phyloP scores from a whole-genome alignment of 106 monocot species.

The Platanthera guangdongensis region DNA sequence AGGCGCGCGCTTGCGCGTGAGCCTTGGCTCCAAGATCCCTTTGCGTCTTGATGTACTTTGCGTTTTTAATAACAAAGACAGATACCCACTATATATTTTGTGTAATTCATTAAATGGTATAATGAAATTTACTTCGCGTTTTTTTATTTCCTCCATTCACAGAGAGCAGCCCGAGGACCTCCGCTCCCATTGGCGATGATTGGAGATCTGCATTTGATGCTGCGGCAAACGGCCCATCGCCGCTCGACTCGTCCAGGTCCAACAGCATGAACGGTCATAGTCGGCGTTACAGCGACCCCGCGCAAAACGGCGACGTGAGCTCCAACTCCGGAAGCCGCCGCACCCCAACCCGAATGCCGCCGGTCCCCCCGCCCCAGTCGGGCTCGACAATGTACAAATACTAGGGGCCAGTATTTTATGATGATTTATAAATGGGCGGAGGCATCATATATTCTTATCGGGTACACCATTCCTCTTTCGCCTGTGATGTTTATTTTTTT shows the following conservation, averaged over 20 bases:
- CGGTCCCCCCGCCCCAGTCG: slow-evolving; percentile 48
- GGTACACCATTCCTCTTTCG: not conserved
- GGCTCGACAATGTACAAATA: slow-evolving; percentile 30
- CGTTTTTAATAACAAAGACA: not conserved
- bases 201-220: slow-evolving; percentile 90
- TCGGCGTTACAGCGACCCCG: slow-evolving; percentile 43
- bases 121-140: not conserved
- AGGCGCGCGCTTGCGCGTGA: no score
- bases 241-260: slow-evolving; percentile 29
- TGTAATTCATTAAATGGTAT: not conserved
- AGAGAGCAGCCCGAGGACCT: slow-evolving; percentile 59
- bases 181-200: slow-evolving; percentile 36
- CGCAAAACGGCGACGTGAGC: slow-evolving; percentile 48
- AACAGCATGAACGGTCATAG: slow-evolving; percentile 46
- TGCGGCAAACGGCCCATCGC: slow-evolving; percentile 45
- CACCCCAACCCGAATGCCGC: slow-evolving; percentile 86
- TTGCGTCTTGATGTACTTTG: not conserved
- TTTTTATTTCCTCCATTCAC: slow-evolving; percentile 9
- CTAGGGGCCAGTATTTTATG: not conserved
- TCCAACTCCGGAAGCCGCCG: slow-evolving; percentile 69
- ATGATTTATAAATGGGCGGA: not conserved
- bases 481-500: not conserved
- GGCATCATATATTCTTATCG: not conserved
- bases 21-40: not conserved
- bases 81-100: not conserved